These are phyloP conservation scores for Solanum hybrid DNA, from an alignment of 305 asterid species.

Conservation along the genomic window DNA sequence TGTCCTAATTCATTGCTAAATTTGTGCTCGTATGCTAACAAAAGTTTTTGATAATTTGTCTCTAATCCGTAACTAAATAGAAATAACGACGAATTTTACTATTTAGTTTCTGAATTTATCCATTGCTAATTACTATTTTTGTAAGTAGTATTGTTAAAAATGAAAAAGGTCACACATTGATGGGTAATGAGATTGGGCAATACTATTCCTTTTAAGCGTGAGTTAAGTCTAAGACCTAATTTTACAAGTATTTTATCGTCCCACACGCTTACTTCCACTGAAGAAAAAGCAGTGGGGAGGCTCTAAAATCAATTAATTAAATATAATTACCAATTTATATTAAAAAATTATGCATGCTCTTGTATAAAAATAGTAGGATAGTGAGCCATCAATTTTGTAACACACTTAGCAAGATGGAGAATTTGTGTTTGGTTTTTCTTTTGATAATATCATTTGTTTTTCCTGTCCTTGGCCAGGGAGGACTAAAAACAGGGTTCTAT, in stretches of 20 bases:
- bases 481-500: slow-evolving; percentile 44
- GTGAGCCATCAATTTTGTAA: not conserved
- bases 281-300: not conserved
- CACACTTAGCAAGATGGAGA: slow-evolving; percentile 16
- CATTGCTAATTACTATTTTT: not conserved
- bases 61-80: not conserved
- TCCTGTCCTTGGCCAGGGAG: slow-evolving; percentile 26
- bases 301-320: not conserved
- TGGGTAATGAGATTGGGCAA: not conserved
- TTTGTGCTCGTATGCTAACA: not conserved
- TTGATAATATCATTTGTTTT: not conserved
- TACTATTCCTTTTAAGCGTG: not conserved
- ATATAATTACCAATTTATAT: not conserved
- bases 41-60: not conserved
- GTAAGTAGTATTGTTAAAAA: not conserved
- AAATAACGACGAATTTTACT: not conserved
- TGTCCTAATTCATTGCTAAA: not conserved
- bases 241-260: not conserved
- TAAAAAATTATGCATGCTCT: not conserved
- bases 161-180: not conserved
- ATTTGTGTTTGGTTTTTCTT: slow-evolving; percentile 11
- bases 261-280: slow-evolving; percentile 16
- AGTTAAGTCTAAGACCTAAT: not conserved
- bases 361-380: not conserved
- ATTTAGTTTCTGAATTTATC: not conserved